Conservation (phyloP, 2,329 filamentous ascomycete genomes). For the Diatrype stigma region DNA sequence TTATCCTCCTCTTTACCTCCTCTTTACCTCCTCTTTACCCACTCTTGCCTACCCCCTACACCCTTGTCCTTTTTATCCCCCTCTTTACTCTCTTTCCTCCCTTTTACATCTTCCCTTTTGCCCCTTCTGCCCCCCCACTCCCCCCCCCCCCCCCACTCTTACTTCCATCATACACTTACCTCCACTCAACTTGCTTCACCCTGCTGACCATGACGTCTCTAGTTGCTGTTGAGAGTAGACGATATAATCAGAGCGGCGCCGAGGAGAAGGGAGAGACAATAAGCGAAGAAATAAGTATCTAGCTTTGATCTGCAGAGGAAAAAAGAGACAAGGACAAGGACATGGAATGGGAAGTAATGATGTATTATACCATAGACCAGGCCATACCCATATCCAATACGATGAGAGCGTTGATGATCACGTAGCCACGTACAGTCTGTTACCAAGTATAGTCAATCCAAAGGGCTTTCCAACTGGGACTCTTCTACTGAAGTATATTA, state of each 20-base stretch:
- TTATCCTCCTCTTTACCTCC: too few species aligned
- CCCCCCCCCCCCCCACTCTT: background rate
- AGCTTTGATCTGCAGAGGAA: background rate
- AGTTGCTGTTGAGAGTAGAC: conserved; percentile 90
- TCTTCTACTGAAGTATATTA: too few species aligned
- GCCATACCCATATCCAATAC: conserved; percentile 8
- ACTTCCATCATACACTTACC: background rate
- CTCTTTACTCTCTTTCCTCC: too few species aligned
- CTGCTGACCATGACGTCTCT: conserved; percentile 16
- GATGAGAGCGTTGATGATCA: conserved; percentile 2
- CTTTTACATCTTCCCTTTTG: too few species aligned
- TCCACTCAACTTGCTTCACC: background rate
- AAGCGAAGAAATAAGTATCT: conserved; percentile 39
- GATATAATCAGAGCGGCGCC: conserved; percentile 96
- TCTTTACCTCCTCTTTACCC: too few species aligned
- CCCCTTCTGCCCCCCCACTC: background rate
- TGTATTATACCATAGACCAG: conserved; percentile 16
- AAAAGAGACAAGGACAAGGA: background rate
- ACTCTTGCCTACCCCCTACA: too few species aligned
- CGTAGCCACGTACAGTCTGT: too few species aligned
- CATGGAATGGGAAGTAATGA: conserved; percentile 13
- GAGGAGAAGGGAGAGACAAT: conserved; percentile 73
- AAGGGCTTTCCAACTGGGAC: too few species aligned
- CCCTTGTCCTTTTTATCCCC: too few species aligned
- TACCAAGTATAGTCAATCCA: too few species aligned